phyloP scores from a whole-genome alignment of 495 filamentous ascomycete genomes.

The Gamarada debralockiae region DNA sequence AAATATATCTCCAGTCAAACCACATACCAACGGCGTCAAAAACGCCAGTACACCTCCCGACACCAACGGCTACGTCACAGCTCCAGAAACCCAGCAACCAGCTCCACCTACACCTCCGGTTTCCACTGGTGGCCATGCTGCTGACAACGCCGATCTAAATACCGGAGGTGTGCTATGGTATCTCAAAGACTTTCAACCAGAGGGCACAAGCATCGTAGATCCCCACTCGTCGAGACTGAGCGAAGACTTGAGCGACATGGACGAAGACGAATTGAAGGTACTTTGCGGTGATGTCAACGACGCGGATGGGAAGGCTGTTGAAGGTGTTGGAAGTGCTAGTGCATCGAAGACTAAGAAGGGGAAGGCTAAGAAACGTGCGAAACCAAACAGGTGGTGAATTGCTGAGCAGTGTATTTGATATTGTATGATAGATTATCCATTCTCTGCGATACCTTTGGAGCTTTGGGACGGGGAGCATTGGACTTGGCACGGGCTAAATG shows the following conservation, averaged over 20 bases:
- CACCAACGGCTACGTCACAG: conserved; percentile 40
- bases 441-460: no score
- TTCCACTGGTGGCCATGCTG: conserved; percentile 27
- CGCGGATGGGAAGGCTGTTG: not conserved
- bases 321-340: not conserved
- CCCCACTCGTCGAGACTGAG: conserved; percentile 75
- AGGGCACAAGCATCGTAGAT: conserved; percentile 67
- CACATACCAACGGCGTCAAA: conserved; percentile 19
- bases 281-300: conserved; percentile 38
- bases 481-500: no score
- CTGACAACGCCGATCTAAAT: conserved; percentile 42
- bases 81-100: conserved; percentile 17
- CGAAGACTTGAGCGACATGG: conserved; percentile 83
- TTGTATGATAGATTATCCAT: no score
- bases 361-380: conserved; percentile 14
- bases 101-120: conserved; percentile 39
- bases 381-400: no score
- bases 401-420: no score
- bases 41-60: conserved; percentile 43
- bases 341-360: conserved; percentile 23
- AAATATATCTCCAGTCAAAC: conserved; percentile 16
- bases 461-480: no score
- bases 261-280: conserved; percentile 77
- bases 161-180: conserved; percentile 87
- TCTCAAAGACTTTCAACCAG: conserved; percentile 72